Percentiles rank a stretch among this genome's conserved stretches.
Evolutionary conservation across 2,329 filamentous ascomycete species (phyloP).

Genomic region (Hypoxylon sp.): DNA sequence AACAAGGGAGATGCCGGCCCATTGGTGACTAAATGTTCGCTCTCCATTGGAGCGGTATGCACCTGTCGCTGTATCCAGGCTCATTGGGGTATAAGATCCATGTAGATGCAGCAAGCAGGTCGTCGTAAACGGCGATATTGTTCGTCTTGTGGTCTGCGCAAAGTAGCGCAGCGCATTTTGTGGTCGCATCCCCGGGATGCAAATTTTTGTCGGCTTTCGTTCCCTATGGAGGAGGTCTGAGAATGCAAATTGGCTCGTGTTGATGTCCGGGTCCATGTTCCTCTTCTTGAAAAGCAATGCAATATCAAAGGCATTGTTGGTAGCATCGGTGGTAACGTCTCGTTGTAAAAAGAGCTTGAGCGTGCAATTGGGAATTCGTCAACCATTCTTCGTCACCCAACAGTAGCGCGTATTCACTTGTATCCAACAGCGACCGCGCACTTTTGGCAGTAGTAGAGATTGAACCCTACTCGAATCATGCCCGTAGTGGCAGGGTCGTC

Average conservation of each 20-base stretch:
- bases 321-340: constrained; percentile 9
- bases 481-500: constrained; percentile 66
- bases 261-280: constrained; percentile 13
- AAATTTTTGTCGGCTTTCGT: constrained; percentile 14
- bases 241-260: constrained; percentile 19
- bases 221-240: constrained; percentile 21
- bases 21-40: constrained; percentile 1
- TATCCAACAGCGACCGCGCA: constrained; percentile 72
- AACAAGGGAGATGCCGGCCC: constrained; percentile 5
- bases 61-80: constrained; percentile 26
- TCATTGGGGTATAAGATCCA: constrained; percentile 17
- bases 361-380: constrained; percentile 5
- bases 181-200: constrained; percentile 11
- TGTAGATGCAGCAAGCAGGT: constrained; percentile 19
- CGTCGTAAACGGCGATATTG: constrained; percentile 17
- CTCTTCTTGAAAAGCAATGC: constrained; percentile 10
- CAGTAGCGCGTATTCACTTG: constrained; percentile 54
- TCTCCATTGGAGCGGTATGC: constrained; percentile 21
- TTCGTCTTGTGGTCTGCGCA: constrained; percentile 13
- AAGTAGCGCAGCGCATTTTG: constrained; percentile 13
- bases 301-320: constrained; percentile 5
- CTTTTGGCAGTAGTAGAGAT: constrained; percentile 71
- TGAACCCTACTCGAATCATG: constrained; percentile 71
- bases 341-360: background rate
- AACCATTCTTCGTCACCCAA: constrained; percentile 4